Evolutionary conservation across 208 protist genomes (phyloP).

Genomic region (Acanthamoeba lenticulata): DNA sequence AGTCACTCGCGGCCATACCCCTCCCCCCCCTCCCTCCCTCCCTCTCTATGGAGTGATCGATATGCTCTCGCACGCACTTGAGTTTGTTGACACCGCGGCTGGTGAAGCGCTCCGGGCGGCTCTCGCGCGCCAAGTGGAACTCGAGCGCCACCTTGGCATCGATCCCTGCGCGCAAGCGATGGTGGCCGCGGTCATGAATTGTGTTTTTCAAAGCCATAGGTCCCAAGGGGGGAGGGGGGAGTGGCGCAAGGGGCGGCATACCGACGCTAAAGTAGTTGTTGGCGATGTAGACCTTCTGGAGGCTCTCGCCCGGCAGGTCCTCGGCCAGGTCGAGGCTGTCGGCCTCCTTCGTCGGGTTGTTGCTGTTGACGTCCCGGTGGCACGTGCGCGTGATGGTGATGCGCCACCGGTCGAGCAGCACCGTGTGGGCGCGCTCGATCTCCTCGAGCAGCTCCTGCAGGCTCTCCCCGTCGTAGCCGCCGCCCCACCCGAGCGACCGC

Average conservation of each 20-base stretch:
- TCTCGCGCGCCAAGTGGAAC: constrained; percentile 82
- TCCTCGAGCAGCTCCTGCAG: constrained; percentile 72
- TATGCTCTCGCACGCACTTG: constrained; percentile 72
- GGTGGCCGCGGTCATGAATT: neutral
- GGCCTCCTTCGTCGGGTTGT: neutral
- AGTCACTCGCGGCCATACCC: neutral
- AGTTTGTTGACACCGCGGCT: constrained; percentile 82
- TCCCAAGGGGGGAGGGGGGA: too few relatives aligned
- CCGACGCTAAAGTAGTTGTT: constrained; percentile 86
- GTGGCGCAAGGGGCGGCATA: too few relatives aligned
- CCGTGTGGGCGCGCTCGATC: constrained; percentile 47
- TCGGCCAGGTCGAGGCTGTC: neutral
- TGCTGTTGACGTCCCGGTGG: neutral
- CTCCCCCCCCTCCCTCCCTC: too few relatives aligned
- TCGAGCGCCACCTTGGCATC: constrained; percentile 79
- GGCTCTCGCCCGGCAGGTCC: neutral
- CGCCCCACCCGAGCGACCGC: constrained; percentile 85
- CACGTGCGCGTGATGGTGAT: constrained; percentile 28
- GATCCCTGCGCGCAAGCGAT: constrained; percentile 42
- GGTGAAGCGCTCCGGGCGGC: constrained; percentile 79
- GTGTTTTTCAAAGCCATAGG: too few relatives aligned
- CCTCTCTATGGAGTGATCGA: constrained; percentile 5
- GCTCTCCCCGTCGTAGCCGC: constrained; percentile 55
- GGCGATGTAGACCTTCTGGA: constrained; percentile 66
- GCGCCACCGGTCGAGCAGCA: constrained; percentile 75